These are phyloP conservation scores for Fusarium sp. DNA, from an alignment of 2,329 filamentous ascomycete genomes.

Conservation along the genomic window DNA sequence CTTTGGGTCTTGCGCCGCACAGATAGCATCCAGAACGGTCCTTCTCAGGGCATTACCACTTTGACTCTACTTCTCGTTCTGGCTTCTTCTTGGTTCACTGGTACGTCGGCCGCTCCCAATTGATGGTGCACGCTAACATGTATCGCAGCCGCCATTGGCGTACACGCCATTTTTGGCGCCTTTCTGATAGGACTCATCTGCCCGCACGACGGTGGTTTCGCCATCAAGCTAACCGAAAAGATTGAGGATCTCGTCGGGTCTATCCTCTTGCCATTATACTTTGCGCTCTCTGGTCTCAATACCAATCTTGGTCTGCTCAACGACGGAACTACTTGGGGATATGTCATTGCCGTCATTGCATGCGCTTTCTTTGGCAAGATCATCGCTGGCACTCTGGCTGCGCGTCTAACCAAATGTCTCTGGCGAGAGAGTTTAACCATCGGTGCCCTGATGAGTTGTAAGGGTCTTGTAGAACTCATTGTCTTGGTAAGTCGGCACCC, in stretches of 20 bases:
- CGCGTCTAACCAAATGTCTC: conserved; percentile 74
- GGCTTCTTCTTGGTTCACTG: conserved; percentile 84
- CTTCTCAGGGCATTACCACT: conserved; percentile 84
- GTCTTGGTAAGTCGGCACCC: conserved; percentile 73
- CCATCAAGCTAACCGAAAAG: conserved; percentile 92
- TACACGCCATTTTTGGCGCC: conserved; percentile 94
- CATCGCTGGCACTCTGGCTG: conserved; percentile 82
- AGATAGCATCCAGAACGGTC: conserved; percentile 86
- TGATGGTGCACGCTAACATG: neutral
- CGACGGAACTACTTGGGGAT: conserved; percentile 86
- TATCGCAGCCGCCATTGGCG: conserved; percentile 75
- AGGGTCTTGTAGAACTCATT: conserved; percentile 93
- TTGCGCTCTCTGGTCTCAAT: conserved; percentile 88
- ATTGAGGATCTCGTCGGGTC: conserved; percentile 90
- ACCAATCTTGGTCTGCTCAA: conserved; percentile 89
- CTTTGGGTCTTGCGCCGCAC: conserved; percentile 78
- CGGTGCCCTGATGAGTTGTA: conserved; percentile 94
- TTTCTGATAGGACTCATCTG: conserved; percentile 92
- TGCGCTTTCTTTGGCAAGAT: conserved; percentile 90
- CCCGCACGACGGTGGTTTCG: conserved; percentile 89
- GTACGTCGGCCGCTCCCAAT: conserved; percentile 42
- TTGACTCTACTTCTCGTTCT: conserved; percentile 84
- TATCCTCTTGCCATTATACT: conserved; percentile 90
- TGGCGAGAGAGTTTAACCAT: conserved; percentile 94
- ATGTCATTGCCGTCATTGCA: conserved; percentile 83